Evolutionary conservation across 768 basidiomycete genomes (phyloP).

Genomic region (Termitomyces sp.): DNA sequence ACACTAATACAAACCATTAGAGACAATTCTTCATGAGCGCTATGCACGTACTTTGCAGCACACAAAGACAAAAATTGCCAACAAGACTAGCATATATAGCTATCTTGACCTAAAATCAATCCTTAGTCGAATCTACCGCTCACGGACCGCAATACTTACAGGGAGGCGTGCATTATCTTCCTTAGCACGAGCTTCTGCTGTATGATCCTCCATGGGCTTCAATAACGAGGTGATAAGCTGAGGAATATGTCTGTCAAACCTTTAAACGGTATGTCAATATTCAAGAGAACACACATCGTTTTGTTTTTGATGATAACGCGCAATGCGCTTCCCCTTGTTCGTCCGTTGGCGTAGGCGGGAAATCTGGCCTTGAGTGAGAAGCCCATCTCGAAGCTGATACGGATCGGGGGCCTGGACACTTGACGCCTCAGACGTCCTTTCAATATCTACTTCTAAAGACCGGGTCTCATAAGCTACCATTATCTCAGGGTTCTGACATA

Average conservation of each 20-base stretch:
- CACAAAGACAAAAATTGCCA: slow-evolving; percentile 67
- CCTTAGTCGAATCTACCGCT: not conserved
- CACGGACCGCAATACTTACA: slow-evolving; percentile 31
- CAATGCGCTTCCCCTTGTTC: slow-evolving; percentile 58
- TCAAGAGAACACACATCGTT: slow-evolving; percentile 49
- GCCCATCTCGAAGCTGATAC: slow-evolving; percentile 54
- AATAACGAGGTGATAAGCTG: slow-evolving; percentile 85
- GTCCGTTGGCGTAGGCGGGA: slow-evolving; percentile 48
- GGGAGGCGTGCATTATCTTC: slow-evolving; percentile 63
- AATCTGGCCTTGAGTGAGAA: slow-evolving; percentile 61
- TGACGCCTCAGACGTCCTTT: slow-evolving; percentile 31
- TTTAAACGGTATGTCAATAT: not conserved
- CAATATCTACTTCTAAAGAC: slow-evolving; percentile 38
- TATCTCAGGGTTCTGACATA: slow-evolving; percentile 40
- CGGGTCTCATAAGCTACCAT: slow-evolving; percentile 40
- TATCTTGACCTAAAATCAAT: slow-evolving; percentile 63
- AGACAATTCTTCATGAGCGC: not conserved
- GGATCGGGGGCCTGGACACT: slow-evolving; percentile 47
- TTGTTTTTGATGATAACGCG: slow-evolving; percentile 62
- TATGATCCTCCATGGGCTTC: slow-evolving; percentile 88
- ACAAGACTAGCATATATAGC: slow-evolving; percentile 83
- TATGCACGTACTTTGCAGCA: slow-evolving; percentile 57
- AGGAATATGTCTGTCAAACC: not conserved
- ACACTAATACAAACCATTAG: slow-evolving; percentile 47
- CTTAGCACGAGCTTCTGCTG: slow-evolving; percentile 70